These are phyloP conservation scores for Dichotomocladium elegans DNA, from an alignment of 371 early-diverging fungal species.

Conservation along the genomic window DNA sequence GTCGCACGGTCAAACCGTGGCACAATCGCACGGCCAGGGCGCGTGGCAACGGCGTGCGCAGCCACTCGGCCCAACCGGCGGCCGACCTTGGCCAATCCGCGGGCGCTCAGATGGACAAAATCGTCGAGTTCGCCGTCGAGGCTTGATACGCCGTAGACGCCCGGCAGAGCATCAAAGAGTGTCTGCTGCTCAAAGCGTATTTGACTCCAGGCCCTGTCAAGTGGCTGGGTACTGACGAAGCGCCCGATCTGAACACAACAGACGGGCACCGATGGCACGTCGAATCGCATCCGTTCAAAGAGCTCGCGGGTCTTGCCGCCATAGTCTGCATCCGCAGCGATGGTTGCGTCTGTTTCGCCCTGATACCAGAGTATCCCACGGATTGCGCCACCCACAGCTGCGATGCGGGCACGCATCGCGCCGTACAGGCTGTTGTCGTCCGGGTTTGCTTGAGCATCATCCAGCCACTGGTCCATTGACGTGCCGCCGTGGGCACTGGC, in stretches of 20 bases:
- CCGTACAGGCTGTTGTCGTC: conserved; percentile 26
- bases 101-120: conserved; percentile 28
- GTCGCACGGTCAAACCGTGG: neutral
- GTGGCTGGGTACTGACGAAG: conserved; percentile 6
- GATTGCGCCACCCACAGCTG: conserved; percentile 10
- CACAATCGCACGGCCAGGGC: too few relatives aligned
- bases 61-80: conserved; percentile 24
- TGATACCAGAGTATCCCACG: conserved; percentile 45
- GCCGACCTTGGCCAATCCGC: conserved; percentile 20
- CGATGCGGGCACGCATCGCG: conserved; percentile 29
- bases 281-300: conserved; percentile 8
- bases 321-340: conserved; percentile 1
- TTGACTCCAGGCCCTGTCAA: conserved; percentile 15
- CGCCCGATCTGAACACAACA: conserved; percentile 28
- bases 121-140: conserved; percentile 34
- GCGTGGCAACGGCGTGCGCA: too few relatives aligned
- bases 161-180: neutral
- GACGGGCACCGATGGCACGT: conserved; percentile 19
- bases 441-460: conserved; percentile 1
- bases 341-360: conserved; percentile 36
- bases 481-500: conserved; percentile 43
- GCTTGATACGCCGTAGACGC: conserved; percentile 13
- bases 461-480: conserved; percentile 25
- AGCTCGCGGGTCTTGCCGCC: conserved; percentile 10
- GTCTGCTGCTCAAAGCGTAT: conserved; percentile 23